Evolutionary conservation across 2,329 filamentous ascomycete genomes (phyloP).

Genomic region (Periconia sp.): DNA sequence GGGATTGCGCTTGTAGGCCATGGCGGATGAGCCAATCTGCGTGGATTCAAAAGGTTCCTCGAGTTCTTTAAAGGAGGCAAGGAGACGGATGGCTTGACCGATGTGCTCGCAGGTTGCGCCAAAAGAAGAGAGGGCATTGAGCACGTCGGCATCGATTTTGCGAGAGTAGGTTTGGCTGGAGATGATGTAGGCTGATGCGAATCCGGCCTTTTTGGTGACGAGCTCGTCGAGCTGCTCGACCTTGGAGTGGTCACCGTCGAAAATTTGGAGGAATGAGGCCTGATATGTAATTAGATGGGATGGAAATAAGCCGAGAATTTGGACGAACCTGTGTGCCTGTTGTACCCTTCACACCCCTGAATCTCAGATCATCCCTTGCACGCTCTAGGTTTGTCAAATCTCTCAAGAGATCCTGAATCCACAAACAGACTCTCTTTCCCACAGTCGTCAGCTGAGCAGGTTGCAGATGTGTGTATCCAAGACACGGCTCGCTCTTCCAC

Average conservation of each 20-base stretch:
- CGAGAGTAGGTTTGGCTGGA: conserved; percentile 78
- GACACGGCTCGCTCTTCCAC: conserved; percentile 73
- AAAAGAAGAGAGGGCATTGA: conserved; percentile 79
- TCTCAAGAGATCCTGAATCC: conserved; percentile 77
- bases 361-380: conserved; percentile 70
- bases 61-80: conserved; percentile 79
- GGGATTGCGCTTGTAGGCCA: conserved; percentile 70
- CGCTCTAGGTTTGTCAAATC: conserved; percentile 77
- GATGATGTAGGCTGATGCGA: conserved; percentile 65
- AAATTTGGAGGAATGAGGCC: conserved; percentile 76
- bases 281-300: conserved; percentile 41
- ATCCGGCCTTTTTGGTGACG: conserved; percentile 70
- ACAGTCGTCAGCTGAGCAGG: conserved; percentile 69
- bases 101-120: conserved; percentile 82
- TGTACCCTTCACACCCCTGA: conserved; percentile 68
- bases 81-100: conserved; percentile 73
- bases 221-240: conserved; percentile 68
- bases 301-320: neutral
- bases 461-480: conserved; percentile 79
- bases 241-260: conserved; percentile 65
- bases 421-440: conserved; percentile 72
- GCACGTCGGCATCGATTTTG: conserved; percentile 82
- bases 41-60: conserved; percentile 83
- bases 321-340: conserved; percentile 41
- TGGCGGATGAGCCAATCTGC: conserved; percentile 59